phyloP scores from a whole-genome alignment of 768 basidiomycete species.

The Termitomyces eurrhizus region DNA sequence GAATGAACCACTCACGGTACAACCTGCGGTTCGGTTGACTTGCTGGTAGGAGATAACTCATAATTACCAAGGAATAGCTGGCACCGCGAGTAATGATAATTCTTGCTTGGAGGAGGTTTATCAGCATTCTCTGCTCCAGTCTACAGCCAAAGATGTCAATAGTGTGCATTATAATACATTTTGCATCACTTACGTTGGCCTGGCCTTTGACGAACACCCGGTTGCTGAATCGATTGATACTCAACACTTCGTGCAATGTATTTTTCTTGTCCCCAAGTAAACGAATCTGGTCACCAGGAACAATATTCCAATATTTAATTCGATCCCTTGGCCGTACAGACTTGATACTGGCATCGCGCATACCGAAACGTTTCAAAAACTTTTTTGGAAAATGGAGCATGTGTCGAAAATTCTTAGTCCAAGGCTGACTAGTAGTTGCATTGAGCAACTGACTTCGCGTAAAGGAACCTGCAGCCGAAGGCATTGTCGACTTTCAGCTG shows the following conservation, averaged over 20 bases:
- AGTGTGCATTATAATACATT: neutral
- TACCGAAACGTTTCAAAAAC: conserved; percentile 41
- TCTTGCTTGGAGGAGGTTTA: conserved; percentile 36
- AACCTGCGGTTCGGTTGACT: conserved; percentile 30
- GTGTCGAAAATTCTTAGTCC: conserved; percentile 67
- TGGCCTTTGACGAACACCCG: conserved; percentile 51
- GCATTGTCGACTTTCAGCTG: conserved; percentile 18
- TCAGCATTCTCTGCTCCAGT: conserved; percentile 21
- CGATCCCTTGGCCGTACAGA: conserved; percentile 61
- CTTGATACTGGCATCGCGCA: conserved; percentile 45
- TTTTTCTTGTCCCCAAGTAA: conserved; percentile 60
- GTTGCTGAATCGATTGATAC: conserved; percentile 72
- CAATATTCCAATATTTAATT: conserved; percentile 85
- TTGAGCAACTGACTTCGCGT: conserved; percentile 34
- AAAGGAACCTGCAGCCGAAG: conserved; percentile 27
- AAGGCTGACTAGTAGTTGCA: conserved; percentile 49
- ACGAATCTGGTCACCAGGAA: conserved; percentile 78
- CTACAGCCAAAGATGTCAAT: conserved; percentile 9
- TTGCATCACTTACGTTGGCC: conserved; percentile 28
- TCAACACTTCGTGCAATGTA: conserved; percentile 63
- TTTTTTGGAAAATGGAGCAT: conserved; percentile 56
- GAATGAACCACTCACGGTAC: conserved; percentile 41
- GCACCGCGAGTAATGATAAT: conserved; percentile 75
- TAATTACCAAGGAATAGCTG: conserved; percentile 73
- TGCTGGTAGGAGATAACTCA: conserved; percentile 47